Conservation (phyloP, 1,284 basidiomycete species). For the Heterobasidion annosum region DNA sequence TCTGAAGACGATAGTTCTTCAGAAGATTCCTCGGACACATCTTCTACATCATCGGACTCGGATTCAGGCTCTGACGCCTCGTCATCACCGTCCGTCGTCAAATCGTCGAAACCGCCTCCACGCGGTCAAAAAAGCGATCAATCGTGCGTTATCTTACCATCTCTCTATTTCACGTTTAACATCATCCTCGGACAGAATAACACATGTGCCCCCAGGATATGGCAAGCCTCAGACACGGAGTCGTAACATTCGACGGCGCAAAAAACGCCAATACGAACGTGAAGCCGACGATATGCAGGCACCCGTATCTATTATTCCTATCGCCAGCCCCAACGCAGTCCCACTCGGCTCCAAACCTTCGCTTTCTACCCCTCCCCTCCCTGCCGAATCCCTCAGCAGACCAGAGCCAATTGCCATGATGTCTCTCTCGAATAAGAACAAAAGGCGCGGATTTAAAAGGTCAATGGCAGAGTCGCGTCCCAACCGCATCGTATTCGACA, state of each 20-base stretch:
- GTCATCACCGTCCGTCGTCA: slow-evolving; percentile 7
- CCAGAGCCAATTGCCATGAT: slow-evolving; percentile 36
- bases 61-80: slow-evolving; percentile 12
- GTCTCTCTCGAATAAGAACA: slow-evolving; percentile 65
- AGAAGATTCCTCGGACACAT: slow-evolving; percentile 12
- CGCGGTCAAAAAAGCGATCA: background rate
- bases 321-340: slow-evolving; percentile 24
- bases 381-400: background rate
- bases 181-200: background rate
- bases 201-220: slow-evolving; percentile 46
- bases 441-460: slow-evolving; percentile 56
- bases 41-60: slow-evolving; percentile 13
- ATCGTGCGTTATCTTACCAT: slow-evolving; percentile 4
- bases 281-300: slow-evolving; percentile 10
- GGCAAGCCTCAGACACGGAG: slow-evolving; percentile 60
- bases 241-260: slow-evolving; percentile 51
- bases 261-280: slow-evolving; percentile 31
- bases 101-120: background rate
- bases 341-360: slow-evolving; percentile 17
- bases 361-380: background rate
- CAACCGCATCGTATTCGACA: slow-evolving; percentile 49
- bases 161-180: background rate
- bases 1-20: slow-evolving; percentile 8
- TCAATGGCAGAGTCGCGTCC: slow-evolving; percentile 37
- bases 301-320: slow-evolving; percentile 1